Percentiles rank a stretch among this genome's conserved stretches.
These are phyloP conservation scores for Betula pendula DNA, from an alignment of 306 rosid genomes.

Conservation along the genomic window DNA sequence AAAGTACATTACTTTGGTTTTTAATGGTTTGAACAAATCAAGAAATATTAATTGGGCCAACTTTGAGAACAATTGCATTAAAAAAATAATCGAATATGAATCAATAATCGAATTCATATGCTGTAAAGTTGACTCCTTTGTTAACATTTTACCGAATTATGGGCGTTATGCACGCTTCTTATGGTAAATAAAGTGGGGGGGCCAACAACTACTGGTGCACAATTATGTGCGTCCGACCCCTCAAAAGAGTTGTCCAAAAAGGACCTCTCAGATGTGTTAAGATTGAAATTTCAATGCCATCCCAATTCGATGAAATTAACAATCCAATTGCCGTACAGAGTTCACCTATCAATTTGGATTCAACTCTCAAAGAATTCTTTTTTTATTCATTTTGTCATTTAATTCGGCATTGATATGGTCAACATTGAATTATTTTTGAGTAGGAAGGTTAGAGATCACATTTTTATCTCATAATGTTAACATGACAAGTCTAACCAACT, in stretches of 20 bases:
- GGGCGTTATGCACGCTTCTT: neutral
- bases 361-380: no score
- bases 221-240: neutral
- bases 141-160: no score
- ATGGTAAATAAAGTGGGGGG: neutral
- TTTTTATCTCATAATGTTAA: no score
- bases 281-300: neutral
- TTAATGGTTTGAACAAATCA: neutral
- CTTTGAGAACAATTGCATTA: neutral
- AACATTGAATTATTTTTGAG: no score
- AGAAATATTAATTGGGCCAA: neutral
- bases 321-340: neutral
- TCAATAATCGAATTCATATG: neutral
- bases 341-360: no score
- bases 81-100: neutral
- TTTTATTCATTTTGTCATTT: no score
- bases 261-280: neutral
- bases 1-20: no score
- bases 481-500: no score
- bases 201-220: neutral
- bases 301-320: no score
- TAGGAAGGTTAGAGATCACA: no score
- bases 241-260: neutral
- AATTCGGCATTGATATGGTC: no score
- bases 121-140: neutral